A percentile compares a stretch with the other conserved stretches of the same genome.
phyloP scores from a whole-genome alignment of 1,284 basidiomycete species.

The Gomphus sp. region DNA sequence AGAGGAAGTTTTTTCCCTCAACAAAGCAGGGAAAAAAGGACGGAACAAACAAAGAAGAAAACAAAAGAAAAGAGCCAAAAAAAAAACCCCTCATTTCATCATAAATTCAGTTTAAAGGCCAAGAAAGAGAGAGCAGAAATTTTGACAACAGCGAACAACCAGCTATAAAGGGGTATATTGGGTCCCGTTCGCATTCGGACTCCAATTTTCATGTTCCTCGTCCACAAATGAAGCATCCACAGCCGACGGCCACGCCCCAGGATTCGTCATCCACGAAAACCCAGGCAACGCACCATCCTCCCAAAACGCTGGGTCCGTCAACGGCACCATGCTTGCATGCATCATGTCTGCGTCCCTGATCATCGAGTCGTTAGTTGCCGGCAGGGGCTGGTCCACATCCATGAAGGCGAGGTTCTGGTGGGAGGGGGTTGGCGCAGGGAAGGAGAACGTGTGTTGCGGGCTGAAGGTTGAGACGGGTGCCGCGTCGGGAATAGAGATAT shows the following conservation, averaged over 20 bases:
- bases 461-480: background rate
- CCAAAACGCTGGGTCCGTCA: constrained; percentile 3
- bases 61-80: too few relatives aligned
- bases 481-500: background rate
- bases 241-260: background rate
- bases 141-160: background rate
- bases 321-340: background rate
- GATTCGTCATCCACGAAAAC: background rate
- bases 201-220: background rate
- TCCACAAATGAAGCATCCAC: background rate
- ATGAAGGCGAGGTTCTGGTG: background rate
- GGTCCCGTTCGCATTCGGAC: background rate
- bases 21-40: too few relatives aligned
- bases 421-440: background rate
- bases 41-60: too few relatives aligned
- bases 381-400: constrained; percentile 3
- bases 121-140: background rate
- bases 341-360: background rate
- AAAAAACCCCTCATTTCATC: too few relatives aligned
- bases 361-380: too few relatives aligned
- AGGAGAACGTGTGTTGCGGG: background rate
- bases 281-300: constrained; percentile 1
- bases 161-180: background rate
- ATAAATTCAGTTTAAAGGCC: background rate
- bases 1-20: too few relatives aligned